Evolutionary conservation across 768 basidiomycete genomes (phyloP).

Genomic region (Panaeolus cyanescens): DNA sequence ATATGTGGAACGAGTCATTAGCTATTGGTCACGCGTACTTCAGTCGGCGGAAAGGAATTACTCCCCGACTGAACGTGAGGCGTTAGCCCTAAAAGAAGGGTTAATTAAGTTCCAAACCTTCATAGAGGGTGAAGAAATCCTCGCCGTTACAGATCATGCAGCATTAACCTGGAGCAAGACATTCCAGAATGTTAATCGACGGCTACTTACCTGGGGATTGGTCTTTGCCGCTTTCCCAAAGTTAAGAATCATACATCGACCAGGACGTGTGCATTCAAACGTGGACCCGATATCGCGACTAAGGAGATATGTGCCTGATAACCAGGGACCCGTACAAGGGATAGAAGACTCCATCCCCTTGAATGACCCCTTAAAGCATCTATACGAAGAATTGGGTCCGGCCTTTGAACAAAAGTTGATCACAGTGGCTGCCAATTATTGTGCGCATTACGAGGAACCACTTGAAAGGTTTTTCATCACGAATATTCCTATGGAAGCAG

Average conservation of each 20-base stretch:
- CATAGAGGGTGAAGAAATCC: slow-evolving; percentile 34
- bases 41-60: no score
- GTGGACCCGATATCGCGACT: slow-evolving; percentile 40
- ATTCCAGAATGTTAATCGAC: slow-evolving; percentile 37
- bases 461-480: no score
- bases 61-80: no score
- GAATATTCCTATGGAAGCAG: no score
- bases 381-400: slow-evolving; percentile 23
- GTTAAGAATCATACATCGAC: slow-evolving; percentile 37
- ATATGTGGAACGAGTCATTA: slow-evolving; percentile 21
- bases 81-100: no score
- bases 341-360: background rate
- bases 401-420: slow-evolving; percentile 27
- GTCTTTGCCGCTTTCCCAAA: slow-evolving; percentile 36
- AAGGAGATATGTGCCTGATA: slow-evolving; percentile 17
- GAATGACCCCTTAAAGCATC: no score
- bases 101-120: slow-evolving; percentile 33
- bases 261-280: slow-evolving; percentile 39
- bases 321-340: slow-evolving; percentile 14
- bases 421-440: slow-evolving; percentile 11
- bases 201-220: slow-evolving; percentile 36
- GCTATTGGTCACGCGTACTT: slow-evolving; percentile 19
- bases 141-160: slow-evolving; percentile 31
- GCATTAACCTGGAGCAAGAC: slow-evolving; percentile 38
- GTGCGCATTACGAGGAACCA: background rate